Percentiles rank a stretch among this genome's conserved stretches.
phyloP scores from a whole-genome alignment of 768 basidiomycete genomes.

The Pulveroboletus sp. region DNA sequence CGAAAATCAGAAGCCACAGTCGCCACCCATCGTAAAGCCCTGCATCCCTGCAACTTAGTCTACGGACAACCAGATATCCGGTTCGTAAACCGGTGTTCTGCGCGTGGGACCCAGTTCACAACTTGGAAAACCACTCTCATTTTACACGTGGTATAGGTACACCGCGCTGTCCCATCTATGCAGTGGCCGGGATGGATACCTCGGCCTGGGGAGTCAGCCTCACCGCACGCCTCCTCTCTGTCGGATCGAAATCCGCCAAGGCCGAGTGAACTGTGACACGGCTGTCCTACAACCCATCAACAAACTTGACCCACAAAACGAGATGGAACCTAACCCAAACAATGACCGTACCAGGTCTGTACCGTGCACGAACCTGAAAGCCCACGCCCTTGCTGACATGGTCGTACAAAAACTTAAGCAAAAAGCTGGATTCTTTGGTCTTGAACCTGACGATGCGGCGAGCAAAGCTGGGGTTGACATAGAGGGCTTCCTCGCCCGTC shows the following conservation, averaged over 20 bases:
- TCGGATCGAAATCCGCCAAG: slow-evolving; percentile 37
- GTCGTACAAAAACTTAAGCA: slow-evolving; percentile 51
- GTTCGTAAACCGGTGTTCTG: too few species aligned
- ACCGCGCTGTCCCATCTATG: too few species aligned
- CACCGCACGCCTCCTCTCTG: slow-evolving; percentile 38
- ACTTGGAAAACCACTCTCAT: too few species aligned
- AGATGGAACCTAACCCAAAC: too few species aligned
- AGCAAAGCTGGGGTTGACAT: slow-evolving; percentile 57
- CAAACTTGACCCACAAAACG: too few species aligned
- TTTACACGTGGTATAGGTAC: too few species aligned
- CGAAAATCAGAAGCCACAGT: too few species aligned
- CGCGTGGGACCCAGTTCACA: too few species aligned
- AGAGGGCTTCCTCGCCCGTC: slow-evolving; percentile 61
- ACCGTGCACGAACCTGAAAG: slow-evolving; percentile 48
- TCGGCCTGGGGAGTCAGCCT: too few species aligned
- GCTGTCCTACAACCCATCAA: slow-evolving; percentile 37
- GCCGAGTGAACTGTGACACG: slow-evolving; percentile 48
- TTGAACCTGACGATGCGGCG: slow-evolving; percentile 54
- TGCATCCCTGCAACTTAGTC: too few species aligned
- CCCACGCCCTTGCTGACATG: slow-evolving; percentile 51
- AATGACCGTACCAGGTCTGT: slow-evolving; percentile 54
- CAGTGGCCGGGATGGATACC: slow-evolving; percentile 37
- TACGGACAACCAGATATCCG: too few species aligned
- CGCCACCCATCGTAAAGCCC: too few species aligned
- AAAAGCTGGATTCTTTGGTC: slow-evolving; percentile 47